Conservation (phyloP, 305 asterid genomes). For the Striga hermonthica region DNA sequence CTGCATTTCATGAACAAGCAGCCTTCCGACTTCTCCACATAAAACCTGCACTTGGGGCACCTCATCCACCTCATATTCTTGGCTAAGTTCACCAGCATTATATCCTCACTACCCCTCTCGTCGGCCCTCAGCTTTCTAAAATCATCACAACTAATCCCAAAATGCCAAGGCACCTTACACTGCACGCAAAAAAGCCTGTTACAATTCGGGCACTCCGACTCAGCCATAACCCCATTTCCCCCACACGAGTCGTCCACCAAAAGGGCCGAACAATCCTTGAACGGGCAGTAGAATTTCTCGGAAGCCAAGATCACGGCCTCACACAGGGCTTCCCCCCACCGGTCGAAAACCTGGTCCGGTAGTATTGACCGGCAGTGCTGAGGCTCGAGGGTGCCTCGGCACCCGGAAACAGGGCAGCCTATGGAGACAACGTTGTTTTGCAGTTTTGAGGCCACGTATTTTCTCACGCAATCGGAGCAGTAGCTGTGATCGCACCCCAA, state of each 20-base stretch:
- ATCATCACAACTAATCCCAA: constrained; percentile 45
- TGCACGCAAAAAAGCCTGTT: constrained; percentile 54
- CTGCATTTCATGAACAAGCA: constrained; percentile 74
- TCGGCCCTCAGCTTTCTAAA: constrained; percentile 45
- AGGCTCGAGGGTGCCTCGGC: constrained; percentile 51
- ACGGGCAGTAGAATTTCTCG: constrained; percentile 67
- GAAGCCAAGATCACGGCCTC: constrained; percentile 51
- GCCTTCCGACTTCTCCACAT: constrained; percentile 51
- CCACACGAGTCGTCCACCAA: constrained; percentile 40
- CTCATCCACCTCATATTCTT: constrained; percentile 50
- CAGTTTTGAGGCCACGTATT: constrained; percentile 2
- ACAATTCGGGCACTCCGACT: constrained; percentile 63
- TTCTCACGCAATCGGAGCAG: constrained; percentile 44
- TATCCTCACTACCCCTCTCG: constrained; percentile 62
- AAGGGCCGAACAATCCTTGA: constrained; percentile 60
- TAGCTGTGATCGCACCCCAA: constrained; percentile 49
- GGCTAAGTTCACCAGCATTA: constrained; percentile 55
- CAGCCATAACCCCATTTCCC: constrained; percentile 6
- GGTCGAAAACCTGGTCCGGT: constrained; percentile 49
- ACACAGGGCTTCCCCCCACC: constrained; percentile 70
- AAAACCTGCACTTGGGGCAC: constrained; percentile 56
- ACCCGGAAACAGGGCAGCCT: constrained; percentile 46
- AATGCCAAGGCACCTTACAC: constrained; percentile 77
- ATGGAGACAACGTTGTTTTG: constrained; percentile 39
- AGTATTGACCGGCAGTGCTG: constrained; percentile 49